phyloP scores from a whole-genome alignment of 129 eudicot genomes.

The Oenanthe sinensis region DNA sequence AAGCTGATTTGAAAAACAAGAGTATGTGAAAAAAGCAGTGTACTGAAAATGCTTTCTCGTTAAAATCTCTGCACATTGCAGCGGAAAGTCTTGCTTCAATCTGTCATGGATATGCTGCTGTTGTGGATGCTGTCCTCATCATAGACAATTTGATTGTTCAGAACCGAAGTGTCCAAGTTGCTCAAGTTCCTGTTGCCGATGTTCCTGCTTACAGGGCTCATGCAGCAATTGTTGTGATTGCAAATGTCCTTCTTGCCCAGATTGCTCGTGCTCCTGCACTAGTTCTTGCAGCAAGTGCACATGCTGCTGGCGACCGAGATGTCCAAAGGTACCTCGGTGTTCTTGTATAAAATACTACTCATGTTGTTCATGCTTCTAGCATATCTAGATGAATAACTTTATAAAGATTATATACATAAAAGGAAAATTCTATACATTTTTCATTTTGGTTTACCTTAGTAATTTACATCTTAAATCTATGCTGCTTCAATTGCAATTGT shows the following conservation, averaged over 20 bases:
- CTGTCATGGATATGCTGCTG: conserved; percentile 58
- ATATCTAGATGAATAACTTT: background rate
- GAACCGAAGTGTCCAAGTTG: conserved; percentile 35
- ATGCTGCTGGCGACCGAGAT: conserved; percentile 33
- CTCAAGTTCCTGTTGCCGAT: conserved; percentile 13
- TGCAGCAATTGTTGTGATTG: conserved; percentile 32
- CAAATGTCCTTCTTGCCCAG: conserved; percentile 25
- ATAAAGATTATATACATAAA: background rate
- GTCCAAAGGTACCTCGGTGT: conserved; percentile 37
- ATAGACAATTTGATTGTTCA: conserved; percentile 28
- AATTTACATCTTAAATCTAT: background rate
- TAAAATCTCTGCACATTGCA: conserved; percentile 14
- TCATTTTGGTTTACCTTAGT: background rate
- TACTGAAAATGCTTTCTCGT: background rate
- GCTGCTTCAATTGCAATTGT: background rate
- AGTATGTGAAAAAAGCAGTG: background rate
- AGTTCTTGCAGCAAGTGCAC: conserved; percentile 16
- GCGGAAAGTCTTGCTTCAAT: conserved; percentile 49
- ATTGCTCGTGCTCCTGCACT: conserved; percentile 12
- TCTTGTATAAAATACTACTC: conserved; percentile 24
- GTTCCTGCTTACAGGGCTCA: conserved; percentile 11
- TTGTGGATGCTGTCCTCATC: conserved; percentile 28
- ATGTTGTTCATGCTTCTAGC: conserved; percentile 35
- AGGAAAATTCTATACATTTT: background rate
- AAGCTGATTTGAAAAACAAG: background rate